A percentile compares a stretch with the other conserved stretches of the same genome.
Conservation (phyloP, 2,329 filamentous ascomycete genomes). For the Colletotrichum brevisporum region DNA sequence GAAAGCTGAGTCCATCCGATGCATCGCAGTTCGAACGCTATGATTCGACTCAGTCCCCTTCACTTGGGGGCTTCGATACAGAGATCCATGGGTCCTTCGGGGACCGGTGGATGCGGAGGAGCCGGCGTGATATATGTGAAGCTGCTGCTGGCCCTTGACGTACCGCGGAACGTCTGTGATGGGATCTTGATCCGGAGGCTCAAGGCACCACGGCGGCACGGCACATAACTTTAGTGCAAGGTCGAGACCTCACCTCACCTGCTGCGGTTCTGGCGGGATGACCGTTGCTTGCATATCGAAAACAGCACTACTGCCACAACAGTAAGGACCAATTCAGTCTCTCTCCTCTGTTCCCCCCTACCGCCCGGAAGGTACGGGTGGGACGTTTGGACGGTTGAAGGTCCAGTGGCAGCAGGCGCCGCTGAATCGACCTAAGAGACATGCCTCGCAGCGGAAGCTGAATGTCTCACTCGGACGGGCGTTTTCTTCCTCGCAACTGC, state of each 20-base stretch:
- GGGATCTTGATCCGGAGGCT: slow-evolving; percentile 14
- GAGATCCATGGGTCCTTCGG: not conserved
- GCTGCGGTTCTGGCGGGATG: slow-evolving; percentile 4
- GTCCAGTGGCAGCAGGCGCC: slow-evolving; percentile 5
- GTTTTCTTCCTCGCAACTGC: slow-evolving; percentile 9
- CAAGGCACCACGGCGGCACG: slow-evolving; percentile 16
- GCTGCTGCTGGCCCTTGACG: slow-evolving; percentile 1
- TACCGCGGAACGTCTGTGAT: not conserved
- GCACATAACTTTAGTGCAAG: slow-evolving; percentile 22
- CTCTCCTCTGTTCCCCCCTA: not conserved
- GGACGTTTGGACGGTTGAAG: slow-evolving; percentile 11
- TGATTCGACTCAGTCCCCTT: slow-evolving; percentile 25
- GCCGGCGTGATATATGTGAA: not conserved
- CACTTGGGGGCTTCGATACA: not conserved
- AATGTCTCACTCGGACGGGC: slow-evolving; percentile 36
- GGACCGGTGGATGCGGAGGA: not conserved
- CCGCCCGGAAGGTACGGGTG: slow-evolving; percentile 12
- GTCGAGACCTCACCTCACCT: slow-evolving; percentile 6
- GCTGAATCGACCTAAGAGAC: not conserved
- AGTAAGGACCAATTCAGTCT: not conserved
- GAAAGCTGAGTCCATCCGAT: slow-evolving; percentile 14
- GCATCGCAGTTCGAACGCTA: slow-evolving; percentile 19
- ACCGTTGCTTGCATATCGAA: not conserved
- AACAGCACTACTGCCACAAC: not conserved
- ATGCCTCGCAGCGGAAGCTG: slow-evolving; percentile 18